These are phyloP conservation scores for Cyberlindnera euphorbiae DNA, from an alignment of 805 yeast genomes.

Conservation along the genomic window DNA sequence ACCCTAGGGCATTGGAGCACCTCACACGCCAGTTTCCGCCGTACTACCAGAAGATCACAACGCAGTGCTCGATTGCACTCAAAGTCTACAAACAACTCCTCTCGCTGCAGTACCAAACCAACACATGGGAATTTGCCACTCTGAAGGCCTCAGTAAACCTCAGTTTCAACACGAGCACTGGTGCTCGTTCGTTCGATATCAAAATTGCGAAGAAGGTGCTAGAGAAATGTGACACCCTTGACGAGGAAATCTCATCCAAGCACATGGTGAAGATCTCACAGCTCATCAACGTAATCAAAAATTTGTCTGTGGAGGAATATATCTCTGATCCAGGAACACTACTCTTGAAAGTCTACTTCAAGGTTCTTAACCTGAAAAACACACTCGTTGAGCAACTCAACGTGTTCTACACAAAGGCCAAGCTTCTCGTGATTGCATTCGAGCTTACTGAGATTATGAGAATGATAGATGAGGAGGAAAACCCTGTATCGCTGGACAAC, in stretches of 20 bases:
- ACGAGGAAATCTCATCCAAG: conserved; percentile 42
- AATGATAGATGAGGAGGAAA: conserved; percentile 21
- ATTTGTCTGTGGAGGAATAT: conserved; percentile 17
- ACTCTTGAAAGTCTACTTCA: conserved; percentile 24
- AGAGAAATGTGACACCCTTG: conserved; percentile 40
- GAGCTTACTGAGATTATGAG: conserved; percentile 44
- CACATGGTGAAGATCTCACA: conserved; percentile 37
- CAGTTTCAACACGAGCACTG: conserved; percentile 19
- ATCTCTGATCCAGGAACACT: conserved; percentile 23
- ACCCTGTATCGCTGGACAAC: conserved; percentile 20
- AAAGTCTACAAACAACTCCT: conserved; percentile 26
- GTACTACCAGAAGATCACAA: conserved; percentile 17
- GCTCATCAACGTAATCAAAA: conserved; percentile 37
- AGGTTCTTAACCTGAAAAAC: conserved; percentile 44
- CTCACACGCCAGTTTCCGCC: conserved; percentile 12
- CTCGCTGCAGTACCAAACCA: conserved; percentile 24
- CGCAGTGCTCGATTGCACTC: conserved; percentile 25
- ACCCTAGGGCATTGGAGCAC: conserved; percentile 9
- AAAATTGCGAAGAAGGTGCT: conserved; percentile 52
- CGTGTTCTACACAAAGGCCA: conserved; percentile 60
- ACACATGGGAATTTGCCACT: conserved; percentile 31
- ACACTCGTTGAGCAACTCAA: conserved; percentile 48
- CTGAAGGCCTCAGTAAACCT: conserved; percentile 26
- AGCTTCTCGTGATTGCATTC: conserved; percentile 57
- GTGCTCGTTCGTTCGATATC: conserved; percentile 40